phyloP scores from a whole-genome alignment of 805 yeast genomes.

The Yamadazyma endophytica region DNA sequence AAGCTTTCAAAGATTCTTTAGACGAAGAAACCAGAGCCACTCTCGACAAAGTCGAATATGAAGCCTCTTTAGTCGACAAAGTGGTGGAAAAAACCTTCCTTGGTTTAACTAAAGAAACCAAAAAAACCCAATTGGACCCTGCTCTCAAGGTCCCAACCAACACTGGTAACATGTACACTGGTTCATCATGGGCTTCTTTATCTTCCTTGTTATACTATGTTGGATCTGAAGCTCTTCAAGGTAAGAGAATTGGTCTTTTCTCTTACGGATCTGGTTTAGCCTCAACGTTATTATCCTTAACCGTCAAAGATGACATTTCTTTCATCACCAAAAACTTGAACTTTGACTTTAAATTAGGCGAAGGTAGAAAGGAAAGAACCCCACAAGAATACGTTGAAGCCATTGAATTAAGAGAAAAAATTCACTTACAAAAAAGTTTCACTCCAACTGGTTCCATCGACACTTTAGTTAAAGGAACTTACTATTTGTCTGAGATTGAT shows the following conservation, averaged over 20 bases:
- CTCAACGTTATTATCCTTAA: constrained; percentile 76
- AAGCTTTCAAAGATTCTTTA: constrained; percentile 41
- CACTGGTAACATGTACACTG: constrained; percentile 98
- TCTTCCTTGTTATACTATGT: constrained; percentile 75
- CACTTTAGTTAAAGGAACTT: constrained; percentile 66
- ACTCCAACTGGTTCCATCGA: constrained; percentile 79
- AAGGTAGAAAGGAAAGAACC: constrained; percentile 57
- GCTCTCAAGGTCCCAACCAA: constrained; percentile 87
- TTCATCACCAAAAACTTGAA: constrained; percentile 60
- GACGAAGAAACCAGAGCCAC: constrained; percentile 50
- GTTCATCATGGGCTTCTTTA: constrained; percentile 83
- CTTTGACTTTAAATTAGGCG: constrained; percentile 61
- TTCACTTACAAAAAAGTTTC: constrained; percentile 77
- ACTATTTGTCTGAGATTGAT: constrained; percentile 79
- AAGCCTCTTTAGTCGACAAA: constrained; percentile 75
- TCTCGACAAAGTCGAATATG: constrained; percentile 59
- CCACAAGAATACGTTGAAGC: constrained; percentile 84
- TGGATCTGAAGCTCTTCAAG: constrained; percentile 69
- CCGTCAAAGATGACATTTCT: constrained; percentile 76
- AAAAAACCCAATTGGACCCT: constrained; percentile 69
- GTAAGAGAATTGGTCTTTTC: constrained; percentile 85
- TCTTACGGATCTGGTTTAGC: constrained; percentile 99
- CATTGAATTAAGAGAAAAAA: constrained; percentile 80
- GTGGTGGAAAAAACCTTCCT: constrained; percentile 81
- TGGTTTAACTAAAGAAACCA: constrained; percentile 64